These are phyloP conservation scores for Rhodocollybia butyracea DNA, from an alignment of 768 basidiomycete species.

Conservation along the genomic window DNA sequence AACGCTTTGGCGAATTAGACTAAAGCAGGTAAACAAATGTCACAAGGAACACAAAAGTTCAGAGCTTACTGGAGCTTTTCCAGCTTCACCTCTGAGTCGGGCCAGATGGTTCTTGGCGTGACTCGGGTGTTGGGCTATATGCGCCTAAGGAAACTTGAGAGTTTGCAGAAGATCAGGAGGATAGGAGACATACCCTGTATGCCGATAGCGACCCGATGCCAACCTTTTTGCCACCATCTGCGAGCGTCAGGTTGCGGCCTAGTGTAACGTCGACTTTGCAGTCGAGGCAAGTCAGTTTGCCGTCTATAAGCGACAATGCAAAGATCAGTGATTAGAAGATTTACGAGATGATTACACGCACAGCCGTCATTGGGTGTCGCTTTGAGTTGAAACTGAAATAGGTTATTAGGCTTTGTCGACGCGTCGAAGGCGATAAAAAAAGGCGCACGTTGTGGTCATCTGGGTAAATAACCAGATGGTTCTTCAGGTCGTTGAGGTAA, in stretches of 20 bases:
- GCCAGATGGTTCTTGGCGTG: neutral
- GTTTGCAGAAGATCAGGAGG: neutral
- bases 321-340: no score
- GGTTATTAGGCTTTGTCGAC: neutral
- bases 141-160: neutral
- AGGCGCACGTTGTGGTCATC: neutral
- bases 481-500: neutral
- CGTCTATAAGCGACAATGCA: neutral
- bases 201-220: conserved; percentile 2
- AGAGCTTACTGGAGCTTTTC: neutral
- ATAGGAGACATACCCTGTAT: neutral
- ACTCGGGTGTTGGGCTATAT: conserved; percentile 3
- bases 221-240: conserved; percentile 1
- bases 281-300: conserved; percentile 4
- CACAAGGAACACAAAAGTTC: no score
- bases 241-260: neutral
- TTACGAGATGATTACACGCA: no score
- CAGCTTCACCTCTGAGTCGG: neutral
- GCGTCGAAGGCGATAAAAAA: neutral
- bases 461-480: neutral
- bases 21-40: no score
- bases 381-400: neutral
- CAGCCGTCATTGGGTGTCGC: neutral
- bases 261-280: neutral
- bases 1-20: no score